Conservation (phyloP, 345 rosid species). For the Carallia pectinifolia region DNA sequence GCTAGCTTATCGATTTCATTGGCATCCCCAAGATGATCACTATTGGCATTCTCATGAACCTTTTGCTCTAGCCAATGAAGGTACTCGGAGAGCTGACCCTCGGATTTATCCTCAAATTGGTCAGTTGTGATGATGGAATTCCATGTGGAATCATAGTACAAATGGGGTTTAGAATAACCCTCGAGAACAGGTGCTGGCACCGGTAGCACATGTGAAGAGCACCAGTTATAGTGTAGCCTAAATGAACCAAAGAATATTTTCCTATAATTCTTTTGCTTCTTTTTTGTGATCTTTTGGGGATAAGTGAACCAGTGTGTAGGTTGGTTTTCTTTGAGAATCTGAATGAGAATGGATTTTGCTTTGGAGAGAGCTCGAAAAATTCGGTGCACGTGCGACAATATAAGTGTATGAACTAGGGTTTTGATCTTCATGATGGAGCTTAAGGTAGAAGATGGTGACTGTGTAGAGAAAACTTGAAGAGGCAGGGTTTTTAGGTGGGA, state of each 20-base stretch:
- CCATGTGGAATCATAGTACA: constrained; percentile 56
- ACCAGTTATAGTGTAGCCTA: constrained; percentile 87
- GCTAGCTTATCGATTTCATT: constrained; percentile 82
- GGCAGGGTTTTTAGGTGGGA: too few relatives aligned
- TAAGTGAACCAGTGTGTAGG: constrained; percentile 32
- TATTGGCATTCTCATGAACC: constrained; percentile 4
- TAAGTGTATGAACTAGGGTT: constrained; percentile 53
- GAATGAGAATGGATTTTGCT: constrained; percentile 51
- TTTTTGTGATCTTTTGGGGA: constrained; percentile 40
- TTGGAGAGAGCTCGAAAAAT: constrained; percentile 47
- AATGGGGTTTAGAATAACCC: constrained; percentile 36
- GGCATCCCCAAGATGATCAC: constrained; percentile 14
- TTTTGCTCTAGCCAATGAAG: constrained; percentile 67
- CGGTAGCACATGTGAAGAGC: constrained; percentile 69
- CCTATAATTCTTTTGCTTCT: constrained; percentile 34
- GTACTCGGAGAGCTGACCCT: constrained; percentile 57
- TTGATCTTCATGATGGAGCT: constrained; percentile 53
- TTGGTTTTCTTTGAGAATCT: constrained; percentile 46
- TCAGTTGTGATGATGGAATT: constrained; percentile 36
- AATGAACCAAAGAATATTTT: constrained; percentile 72
- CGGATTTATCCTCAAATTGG: constrained; percentile 22
- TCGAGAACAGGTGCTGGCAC: constrained; percentile 52
- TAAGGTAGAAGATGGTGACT: constrained; percentile 42
- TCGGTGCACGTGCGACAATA: constrained; percentile 56
- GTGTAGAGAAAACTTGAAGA: constrained; percentile 30